phyloP scores from a whole-genome alignment of 768 basidiomycete genomes.

The Chalciporus piperatus region DNA sequence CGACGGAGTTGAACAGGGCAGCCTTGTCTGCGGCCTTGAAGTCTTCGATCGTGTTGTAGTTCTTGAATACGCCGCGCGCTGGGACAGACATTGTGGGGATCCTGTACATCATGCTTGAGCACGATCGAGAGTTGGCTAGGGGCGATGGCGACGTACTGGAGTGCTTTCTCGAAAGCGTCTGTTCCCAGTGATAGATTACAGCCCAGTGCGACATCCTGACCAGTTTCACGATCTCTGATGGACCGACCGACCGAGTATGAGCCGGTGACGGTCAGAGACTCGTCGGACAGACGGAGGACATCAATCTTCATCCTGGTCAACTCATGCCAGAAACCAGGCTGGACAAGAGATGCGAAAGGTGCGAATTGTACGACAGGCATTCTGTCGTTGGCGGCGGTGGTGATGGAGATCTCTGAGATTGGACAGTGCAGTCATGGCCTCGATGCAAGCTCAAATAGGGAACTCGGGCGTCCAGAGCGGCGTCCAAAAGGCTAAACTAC shows the following conservation, averaged over 20 bases:
- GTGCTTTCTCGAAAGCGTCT: conserved; percentile 55
- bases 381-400: conserved; percentile 4
- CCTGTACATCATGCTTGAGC: conserved; percentile 29
- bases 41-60: conserved; percentile 96
- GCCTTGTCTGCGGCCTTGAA: conserved; percentile 90
- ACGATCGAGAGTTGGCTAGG: not conserved
- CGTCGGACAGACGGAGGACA: conserved; percentile 78
- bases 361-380: conserved; percentile 81
- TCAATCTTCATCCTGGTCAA: conserved; percentile 90
- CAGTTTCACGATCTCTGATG: conserved; percentile 75
- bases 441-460: conserved; percentile 12
- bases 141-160: conserved; percentile 39
- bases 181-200: conserved; percentile 63
- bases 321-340: conserved; percentile 91
- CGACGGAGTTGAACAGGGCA: conserved; percentile 72
- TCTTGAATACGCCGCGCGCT: conserved; percentile 74
- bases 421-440: not conserved
- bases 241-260: conserved; percentile 70
- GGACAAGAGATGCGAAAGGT: conserved; percentile 82
- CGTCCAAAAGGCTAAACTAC: not conserved
- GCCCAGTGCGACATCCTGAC: conserved; percentile 67
- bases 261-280: conserved; percentile 58
- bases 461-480: not conserved
- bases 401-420: not conserved
- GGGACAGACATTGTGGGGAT: conserved; percentile 46